Percentiles rank a stretch among this genome's conserved stretches.
Evolutionary conservation across 2,329 filamentous ascomycete genomes (phyloP).

Genomic region (Pyricularia sp.): DNA sequence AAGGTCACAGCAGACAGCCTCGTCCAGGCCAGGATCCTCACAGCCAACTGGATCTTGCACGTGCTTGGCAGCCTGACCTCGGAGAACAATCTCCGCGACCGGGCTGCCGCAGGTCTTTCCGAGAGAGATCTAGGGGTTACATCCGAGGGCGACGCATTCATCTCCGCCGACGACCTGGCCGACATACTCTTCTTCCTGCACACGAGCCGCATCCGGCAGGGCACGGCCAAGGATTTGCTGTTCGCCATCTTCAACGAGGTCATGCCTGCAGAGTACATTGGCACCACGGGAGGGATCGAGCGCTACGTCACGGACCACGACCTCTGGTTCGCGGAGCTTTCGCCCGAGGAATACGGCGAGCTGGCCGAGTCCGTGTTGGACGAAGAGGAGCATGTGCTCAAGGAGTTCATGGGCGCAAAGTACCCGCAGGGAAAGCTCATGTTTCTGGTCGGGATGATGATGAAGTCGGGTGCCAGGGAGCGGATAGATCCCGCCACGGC

Average conservation of each 20-base stretch:
- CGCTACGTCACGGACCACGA: slow-evolving; percentile 31
- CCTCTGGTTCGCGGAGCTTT: slow-evolving; percentile 47
- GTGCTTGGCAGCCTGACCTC: slow-evolving; percentile 62
- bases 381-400: slow-evolving; percentile 36
- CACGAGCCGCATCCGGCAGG: slow-evolving; percentile 40
- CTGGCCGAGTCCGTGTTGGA: slow-evolving; percentile 34
- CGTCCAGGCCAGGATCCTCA: slow-evolving; percentile 26
- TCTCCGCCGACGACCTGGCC: slow-evolving; percentile 37
- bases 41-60: slow-evolving; percentile 62
- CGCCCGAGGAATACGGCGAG: slow-evolving; percentile 33
- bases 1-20: slow-evolving; percentile 20
- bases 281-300: slow-evolving; percentile 13
- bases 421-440: slow-evolving; percentile 51
- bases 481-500: slow-evolving; percentile 44
- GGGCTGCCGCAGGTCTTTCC: neutral
- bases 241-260: slow-evolving; percentile 32
- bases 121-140: slow-evolving; percentile 20
- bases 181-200: slow-evolving; percentile 41
- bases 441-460: slow-evolving; percentile 51
- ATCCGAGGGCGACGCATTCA: slow-evolving; percentile 36
- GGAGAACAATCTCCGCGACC: slow-evolving; percentile 23
- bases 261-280: slow-evolving; percentile 28
- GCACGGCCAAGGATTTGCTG: slow-evolving; percentile 49
- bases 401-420: slow-evolving; percentile 31
- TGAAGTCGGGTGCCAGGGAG: slow-evolving; percentile 42